Percentiles rank a stretch among this genome's conserved stretches.
Evolutionary conservation across 352 stramenopile species (phyloP).

Genomic region (Phytophthora multivora): DNA sequence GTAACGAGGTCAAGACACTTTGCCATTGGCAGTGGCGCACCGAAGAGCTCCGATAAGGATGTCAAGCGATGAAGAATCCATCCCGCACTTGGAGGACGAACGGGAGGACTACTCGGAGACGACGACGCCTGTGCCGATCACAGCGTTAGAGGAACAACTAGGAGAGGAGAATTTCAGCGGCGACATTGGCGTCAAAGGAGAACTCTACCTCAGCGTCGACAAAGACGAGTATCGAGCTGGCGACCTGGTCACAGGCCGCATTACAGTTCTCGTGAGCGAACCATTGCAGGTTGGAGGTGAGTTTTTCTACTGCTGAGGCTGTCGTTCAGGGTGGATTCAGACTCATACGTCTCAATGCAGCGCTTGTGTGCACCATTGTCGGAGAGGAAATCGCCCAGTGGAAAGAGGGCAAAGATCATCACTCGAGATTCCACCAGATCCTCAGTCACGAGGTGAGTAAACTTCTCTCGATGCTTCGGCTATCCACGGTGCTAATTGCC

Average conservation of each 20-base stretch:
- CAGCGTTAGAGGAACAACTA: conserved; percentile 9
- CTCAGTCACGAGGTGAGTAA: conserved; percentile 55
- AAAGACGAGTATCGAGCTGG: conserved; percentile 62
- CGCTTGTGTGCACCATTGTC: conserved; percentile 58
- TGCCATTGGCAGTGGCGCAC: conserved; percentile 4
- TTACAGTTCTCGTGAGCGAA: conserved; percentile 65
- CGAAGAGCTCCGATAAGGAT: conserved; percentile 19
- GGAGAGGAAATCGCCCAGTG: conserved; percentile 75
- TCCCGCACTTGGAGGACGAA: conserved; percentile 17
- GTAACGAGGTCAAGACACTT: conserved; percentile 19
- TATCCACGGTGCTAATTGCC: background rate
- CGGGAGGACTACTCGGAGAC: conserved; percentile 11
- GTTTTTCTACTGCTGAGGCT: conserved; percentile 13
- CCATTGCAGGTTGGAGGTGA: conserved; percentile 58
- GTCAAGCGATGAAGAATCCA: conserved; percentile 23
- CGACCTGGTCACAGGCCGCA: conserved; percentile 54
- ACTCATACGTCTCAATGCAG: conserved; percentile 18
- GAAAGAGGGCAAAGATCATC: conserved; percentile 62
- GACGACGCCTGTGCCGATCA: conserved; percentile 17
- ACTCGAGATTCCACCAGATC: conserved; percentile 73
- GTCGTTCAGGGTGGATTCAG: too few relatives aligned
- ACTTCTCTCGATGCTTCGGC: too few relatives aligned
- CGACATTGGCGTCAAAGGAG: conserved; percentile 68
- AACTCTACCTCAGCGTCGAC: conserved; percentile 65
- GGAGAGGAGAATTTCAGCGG: conserved; percentile 41